These are phyloP conservation scores for Pythium aristosporum DNA, from an alignment of 352 stramenopile species.

Conservation along the genomic window DNA sequence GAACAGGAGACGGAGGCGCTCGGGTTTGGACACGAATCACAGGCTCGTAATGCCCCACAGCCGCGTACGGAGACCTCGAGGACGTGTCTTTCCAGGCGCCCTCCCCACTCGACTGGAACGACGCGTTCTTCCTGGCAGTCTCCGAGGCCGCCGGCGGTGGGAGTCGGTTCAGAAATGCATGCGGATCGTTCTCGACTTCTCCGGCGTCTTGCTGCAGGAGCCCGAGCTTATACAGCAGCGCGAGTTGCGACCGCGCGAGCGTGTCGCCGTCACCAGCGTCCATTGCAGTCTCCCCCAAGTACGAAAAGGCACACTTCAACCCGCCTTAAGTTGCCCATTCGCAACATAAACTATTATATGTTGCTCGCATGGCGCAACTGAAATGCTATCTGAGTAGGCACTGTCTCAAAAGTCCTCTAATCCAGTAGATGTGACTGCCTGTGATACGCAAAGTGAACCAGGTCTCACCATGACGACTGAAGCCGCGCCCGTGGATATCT, in stretches of 20 bases:
- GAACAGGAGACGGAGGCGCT: neutral
- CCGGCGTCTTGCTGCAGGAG: constrained; percentile 36
- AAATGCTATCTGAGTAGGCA: neutral
- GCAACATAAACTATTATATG: neutral
- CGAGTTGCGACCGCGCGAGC: constrained; percentile 46
- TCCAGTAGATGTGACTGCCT: neutral
- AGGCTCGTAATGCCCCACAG: neutral
- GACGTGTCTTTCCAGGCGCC: neutral
- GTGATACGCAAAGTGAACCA: neutral
- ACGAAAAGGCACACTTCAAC: constrained; percentile 17
- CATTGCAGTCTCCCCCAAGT: constrained; percentile 2
- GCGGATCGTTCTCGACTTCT: constrained; percentile 29
- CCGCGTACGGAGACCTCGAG: constrained; percentile 4
- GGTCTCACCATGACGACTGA: neutral
- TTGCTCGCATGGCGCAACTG: neutral
- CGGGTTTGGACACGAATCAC: neutral
- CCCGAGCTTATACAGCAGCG: constrained; percentile 48
- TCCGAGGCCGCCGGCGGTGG: constrained; percentile 6
- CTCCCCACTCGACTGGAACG: constrained; percentile 21
- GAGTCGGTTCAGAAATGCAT: constrained; percentile 29
- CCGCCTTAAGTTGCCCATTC: neutral
- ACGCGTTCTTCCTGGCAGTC: neutral
- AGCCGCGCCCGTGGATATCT: constrained; percentile 54
- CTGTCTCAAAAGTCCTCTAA: neutral
- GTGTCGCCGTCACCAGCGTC: constrained; percentile 31